Conservation (phyloP, 2,329 filamentous ascomycete genomes). For the Calonectria pseudoreteaudii region DNA sequence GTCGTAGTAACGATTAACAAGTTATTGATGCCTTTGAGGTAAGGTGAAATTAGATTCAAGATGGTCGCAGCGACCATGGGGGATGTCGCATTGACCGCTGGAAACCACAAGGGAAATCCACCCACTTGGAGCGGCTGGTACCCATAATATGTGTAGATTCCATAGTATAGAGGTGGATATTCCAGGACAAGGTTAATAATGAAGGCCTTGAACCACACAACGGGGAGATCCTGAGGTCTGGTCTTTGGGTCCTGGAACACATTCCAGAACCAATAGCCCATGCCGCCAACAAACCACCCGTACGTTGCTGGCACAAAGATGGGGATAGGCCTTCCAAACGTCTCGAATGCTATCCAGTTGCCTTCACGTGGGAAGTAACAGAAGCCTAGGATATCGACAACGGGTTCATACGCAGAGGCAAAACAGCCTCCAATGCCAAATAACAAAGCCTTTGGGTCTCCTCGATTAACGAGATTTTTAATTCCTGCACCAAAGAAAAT, state of each 20-base stretch:
- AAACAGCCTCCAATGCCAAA: conserved; percentile 7
- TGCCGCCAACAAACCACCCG: conserved; percentile 11
- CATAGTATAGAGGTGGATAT: conserved; percentile 5
- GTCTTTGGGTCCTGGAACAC: conserved; percentile 7
- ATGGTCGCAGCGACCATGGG: conserved; percentile 3
- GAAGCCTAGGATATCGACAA: conserved; percentile 8
- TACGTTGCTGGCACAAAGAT: conserved; percentile 7
- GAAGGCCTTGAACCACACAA: conserved; percentile 6
- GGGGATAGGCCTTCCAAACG: conserved; percentile 5
- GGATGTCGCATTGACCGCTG: conserved; percentile 4
- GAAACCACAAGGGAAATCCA: conserved; percentile 10
- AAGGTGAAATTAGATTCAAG: not conserved
- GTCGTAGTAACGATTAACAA: not conserved
- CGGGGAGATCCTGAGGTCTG: not conserved
- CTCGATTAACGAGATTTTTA: not conserved
- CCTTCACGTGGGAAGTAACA: conserved; percentile 9
- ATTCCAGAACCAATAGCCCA: conserved; percentile 15
- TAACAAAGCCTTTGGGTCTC: conserved; percentile 1
- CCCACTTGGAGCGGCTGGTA: conserved; percentile 6
- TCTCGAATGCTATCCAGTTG: conserved; percentile 11
- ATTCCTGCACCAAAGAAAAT: not conserved
- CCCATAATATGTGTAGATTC: conserved; percentile 4
- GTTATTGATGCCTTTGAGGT: not conserved
- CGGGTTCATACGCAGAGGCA: conserved; percentile 5
- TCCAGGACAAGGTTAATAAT: conserved; percentile 6